Evolutionary conservation across 257 asterid species (phyloP), one percentile per base, ranked within the genome.

Genomic region (Schizonepeta tenuifolia): DNA sequence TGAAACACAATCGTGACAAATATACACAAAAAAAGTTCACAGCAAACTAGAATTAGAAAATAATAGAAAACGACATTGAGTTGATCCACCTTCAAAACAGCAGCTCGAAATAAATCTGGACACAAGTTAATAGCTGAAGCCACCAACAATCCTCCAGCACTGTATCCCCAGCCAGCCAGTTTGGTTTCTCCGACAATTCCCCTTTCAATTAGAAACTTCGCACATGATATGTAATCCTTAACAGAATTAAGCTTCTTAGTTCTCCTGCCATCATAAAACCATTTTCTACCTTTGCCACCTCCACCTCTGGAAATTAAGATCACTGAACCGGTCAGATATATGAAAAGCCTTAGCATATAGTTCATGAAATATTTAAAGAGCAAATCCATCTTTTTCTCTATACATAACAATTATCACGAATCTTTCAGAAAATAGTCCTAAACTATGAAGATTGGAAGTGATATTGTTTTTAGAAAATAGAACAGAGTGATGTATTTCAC

Each of bases 91-190:
- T 92, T 90, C 77, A 95, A 62, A 85, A 95, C 83, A 47, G 94
- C 98, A 62, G 96, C 96, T 70, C 94, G 94, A 76, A 95, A 88
- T 79, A 95, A 77, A 79, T 84, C 83, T 59, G 98, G 99, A 78
- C 80, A 71, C 38, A 69, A 77, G 79, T 95, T 90, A 49, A 95
- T 87, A 18, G 98, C 99, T 40, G 96, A 90, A 81, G 99, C 98
- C 79, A 92, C 96, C 80, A 95, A 73, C 64, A 88, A 80, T 56
- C 99, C 98, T 70, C 99, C 98, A 65, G 98, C 98, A 83, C 99
- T 95, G 80, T 89, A 88, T 80, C 99, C 99, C 97, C 98, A 87
- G 67, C 95, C 99, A 75, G 96, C 96, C 72, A 95, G 88, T 85
- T 86, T 92, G 74, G 81, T 82, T 60, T 83, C 96, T 80, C 85